Conservation (phyloP, 2,329 filamentous ascomycete species). For the Geosmithia morbida region DNA sequence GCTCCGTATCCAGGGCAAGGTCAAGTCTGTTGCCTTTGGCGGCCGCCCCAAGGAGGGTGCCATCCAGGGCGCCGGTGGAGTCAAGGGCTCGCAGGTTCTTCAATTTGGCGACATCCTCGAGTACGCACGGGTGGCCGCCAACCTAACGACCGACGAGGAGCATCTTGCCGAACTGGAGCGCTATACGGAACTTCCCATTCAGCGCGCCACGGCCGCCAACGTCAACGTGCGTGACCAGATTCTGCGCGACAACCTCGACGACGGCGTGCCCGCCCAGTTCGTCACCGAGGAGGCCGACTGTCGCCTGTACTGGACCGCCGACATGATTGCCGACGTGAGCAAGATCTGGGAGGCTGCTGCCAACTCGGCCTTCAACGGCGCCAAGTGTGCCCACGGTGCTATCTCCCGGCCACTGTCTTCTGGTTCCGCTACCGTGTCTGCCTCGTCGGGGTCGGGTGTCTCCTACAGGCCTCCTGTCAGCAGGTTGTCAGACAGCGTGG, state of each 20-base stretch:
- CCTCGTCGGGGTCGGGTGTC: no score
- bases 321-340: conserved; percentile 30
- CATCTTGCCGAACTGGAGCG: background rate
- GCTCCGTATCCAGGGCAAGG: conserved; percentile 32
- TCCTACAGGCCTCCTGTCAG: background rate
- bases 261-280: conserved; percentile 36
- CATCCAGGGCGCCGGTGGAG: conserved; percentile 45
- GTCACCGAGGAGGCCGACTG: conserved; percentile 42
- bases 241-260: conserved; percentile 7
- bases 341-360: conserved; percentile 26
- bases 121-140: background rate
- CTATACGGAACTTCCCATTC: background rate
- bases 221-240: conserved; percentile 25
- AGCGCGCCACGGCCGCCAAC: conserved; percentile 9
- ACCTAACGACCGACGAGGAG: background rate
- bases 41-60: conserved; percentile 33
- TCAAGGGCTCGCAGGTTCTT: conserved; percentile 33
- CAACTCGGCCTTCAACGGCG: background rate
- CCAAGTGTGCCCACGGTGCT: background rate
- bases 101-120: conserved; percentile 9
- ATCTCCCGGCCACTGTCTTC: background rate
- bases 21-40: conserved; percentile 42
- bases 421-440: no score
- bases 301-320: conserved; percentile 36
- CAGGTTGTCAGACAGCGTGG: background rate